Base-by-base conservation (phyloP, 495 filamentous ascomycete genomes). In the Staphylotrichum longicolle region DNA sequence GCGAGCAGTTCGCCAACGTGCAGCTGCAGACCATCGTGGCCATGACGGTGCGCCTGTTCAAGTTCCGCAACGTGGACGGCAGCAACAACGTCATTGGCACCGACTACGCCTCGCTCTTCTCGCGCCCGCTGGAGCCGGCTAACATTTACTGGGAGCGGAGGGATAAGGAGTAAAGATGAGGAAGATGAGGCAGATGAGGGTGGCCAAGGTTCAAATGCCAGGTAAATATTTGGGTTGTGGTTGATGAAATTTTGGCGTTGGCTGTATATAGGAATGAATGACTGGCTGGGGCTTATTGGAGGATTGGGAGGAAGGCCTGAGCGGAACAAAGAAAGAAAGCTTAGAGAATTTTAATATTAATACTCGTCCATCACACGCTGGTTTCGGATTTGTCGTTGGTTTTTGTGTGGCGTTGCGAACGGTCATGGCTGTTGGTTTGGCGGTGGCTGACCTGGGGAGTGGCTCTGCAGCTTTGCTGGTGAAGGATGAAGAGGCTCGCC, bases 1-100 rank as follows among this genome's bases (percentile, higher is more conserved):
- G 94, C 50, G 94, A 97, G 77, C 91, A 96, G 68, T 98, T 97
- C 71, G 94, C 94, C 58, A 96, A 95, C 71, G 80, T 96, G 63
- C 93, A 98, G 74, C 79, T 98, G 49, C 85, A 85, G 60, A 91
- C 90, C 10, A 96, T 98, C 66, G 77, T 88, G 52, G 90, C 88
- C n/a, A 87, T 84, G 37, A 78, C 93, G 52, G 87, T 96, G 50
- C 80, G 93, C 42, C 66, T 84, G 41, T 88, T 96, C 75, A 87
- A 85, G 73, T 82, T 96, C 49, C 79, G 77, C 61, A 95, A 90
- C 62, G 72, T 86, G 6, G 83, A 89, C 58, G 90, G 87, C 9
- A 82, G 79, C 63, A 75, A 84, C 62, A 83, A 82, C 0, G 80
- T 96, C 14, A 83, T 91, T 14, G 88, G 78, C 35, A 96, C 94